Base-by-base conservation (phyloP, 495 filamentous ascomycete species). In the Penicillium egyptiacum region DNA sequence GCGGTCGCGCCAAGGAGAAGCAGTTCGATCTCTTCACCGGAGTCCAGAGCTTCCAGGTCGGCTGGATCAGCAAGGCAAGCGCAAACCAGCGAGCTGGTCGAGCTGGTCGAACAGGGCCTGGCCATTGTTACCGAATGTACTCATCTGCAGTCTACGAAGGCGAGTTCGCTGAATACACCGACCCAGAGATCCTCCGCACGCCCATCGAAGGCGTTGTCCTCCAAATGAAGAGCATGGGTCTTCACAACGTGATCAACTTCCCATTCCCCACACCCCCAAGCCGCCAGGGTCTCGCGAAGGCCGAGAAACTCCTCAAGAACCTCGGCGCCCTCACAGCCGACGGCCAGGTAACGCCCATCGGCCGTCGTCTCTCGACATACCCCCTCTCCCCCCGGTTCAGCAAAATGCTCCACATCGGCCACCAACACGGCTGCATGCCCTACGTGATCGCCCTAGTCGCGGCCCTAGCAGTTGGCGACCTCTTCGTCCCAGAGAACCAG, bases 21-120 rank as follows among this genome's bases (percentile, higher is more conserved):
- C 88, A 86, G 47, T 98, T 91, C 64, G 87, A 98, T 63, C 76
- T 82, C 14, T 73, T 80, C 20, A 97, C 88, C 10, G 93, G 94
- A 10, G 92, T 99, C 0, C 94, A 98, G 70, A 96, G 86, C 62
- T 99, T 96, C 65, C 89, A 96, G 66, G 81, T 98, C 41, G 87
- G 87, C 41, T 99, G 93, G 91, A 94, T 96, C 59, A 96, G 92
- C 77, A 98, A 99, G 75, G 95, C 95, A 17, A 95, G 90, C 69
- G 92, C 95, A 23, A 88, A 84, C 57, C 95, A 99, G 74, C 82
- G 95, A 72, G 87, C 91, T 48, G 95, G 95, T 70, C 90, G 95
- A 78, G 93, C 95, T 39, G 95, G 95, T 40, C 86, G 95, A 80
- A 98, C 92, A 22, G 94, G 92, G 2, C 92, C 94, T 11, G 95